These are phyloP conservation scores for Cicer chorassanicum DNA, from an alignment of 306 rosid species.

Conservation along the genomic window DNA sequence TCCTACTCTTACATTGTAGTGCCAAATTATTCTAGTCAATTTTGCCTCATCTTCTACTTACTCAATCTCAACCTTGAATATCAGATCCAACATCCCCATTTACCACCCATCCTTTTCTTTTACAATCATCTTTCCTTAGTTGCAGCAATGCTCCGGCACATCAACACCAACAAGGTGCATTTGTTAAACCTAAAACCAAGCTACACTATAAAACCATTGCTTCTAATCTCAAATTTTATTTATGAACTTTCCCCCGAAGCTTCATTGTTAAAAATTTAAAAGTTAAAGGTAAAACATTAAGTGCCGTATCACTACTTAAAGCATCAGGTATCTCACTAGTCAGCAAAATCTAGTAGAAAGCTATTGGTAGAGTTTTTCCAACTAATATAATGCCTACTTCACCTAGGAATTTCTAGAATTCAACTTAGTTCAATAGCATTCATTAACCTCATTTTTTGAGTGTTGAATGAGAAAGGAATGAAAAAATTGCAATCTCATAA, in stretches of 20 bases:
- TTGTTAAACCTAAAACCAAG: constrained; percentile 35
- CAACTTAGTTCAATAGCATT: constrained; percentile 1
- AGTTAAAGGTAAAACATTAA: constrained; percentile 4
- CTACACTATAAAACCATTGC: constrained; percentile 24
- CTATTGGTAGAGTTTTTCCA: not conserved
- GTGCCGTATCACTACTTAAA: not conserved
- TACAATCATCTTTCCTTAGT: not conserved
- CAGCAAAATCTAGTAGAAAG: constrained; percentile 5
- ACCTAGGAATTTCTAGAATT: constrained; percentile 19
- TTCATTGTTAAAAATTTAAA: not conserved
- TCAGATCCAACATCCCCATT: constrained; percentile 36
- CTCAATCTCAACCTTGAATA: constrained; percentile 7
- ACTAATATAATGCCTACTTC: constrained; percentile 23
- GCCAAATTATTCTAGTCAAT: constrained; percentile 20
- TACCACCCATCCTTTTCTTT: constrained; percentile 30
- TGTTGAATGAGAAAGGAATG: not conserved
- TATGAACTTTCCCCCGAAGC: constrained; percentile 1
- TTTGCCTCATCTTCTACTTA: constrained; percentile 22
- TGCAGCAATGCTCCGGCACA: not conserved
- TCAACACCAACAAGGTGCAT: not conserved
- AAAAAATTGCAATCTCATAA: not conserved
- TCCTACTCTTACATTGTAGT: constrained; percentile 4
- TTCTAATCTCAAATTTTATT: constrained; percentile 24
- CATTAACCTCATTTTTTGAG: not conserved
- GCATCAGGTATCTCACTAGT: constrained; percentile 14